Conservation (phyloP, 2,329 filamentous ascomycete species). For the Fusarium albidum region DNA sequence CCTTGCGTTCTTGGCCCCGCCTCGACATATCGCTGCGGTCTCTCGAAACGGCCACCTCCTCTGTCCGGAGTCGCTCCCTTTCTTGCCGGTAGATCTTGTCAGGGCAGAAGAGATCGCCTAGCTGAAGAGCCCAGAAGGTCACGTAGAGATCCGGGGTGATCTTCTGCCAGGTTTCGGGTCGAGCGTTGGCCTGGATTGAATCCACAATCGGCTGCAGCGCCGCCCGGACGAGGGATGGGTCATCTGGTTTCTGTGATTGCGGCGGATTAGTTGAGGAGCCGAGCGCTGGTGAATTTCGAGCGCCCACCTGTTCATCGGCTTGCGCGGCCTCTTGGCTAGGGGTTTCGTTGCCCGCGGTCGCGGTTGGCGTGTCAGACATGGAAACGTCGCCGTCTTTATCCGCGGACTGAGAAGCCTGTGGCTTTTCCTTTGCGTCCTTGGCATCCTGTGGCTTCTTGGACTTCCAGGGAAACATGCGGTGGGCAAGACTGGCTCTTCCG, state of each 20-base stretch:
- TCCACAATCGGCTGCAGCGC: constrained; percentile 76
- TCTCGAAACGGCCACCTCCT: constrained; percentile 71
- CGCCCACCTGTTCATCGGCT: constrained; percentile 46
- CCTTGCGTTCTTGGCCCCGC: constrained; percentile 69
- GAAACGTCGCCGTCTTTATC: constrained; percentile 67
- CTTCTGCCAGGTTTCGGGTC: constrained; percentile 70
- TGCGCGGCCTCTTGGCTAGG: constrained; percentile 39
- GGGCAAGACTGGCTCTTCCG: constrained; percentile 75
- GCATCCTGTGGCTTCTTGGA: constrained; percentile 43
- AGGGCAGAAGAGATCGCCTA: constrained; percentile 82
- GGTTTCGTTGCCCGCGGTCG: constrained; percentile 38
- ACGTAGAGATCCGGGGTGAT: constrained; percentile 85
- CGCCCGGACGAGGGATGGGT: constrained; percentile 42
- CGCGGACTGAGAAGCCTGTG: constrained; percentile 38
- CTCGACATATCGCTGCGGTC: constrained; percentile 78
- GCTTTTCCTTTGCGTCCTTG: constrained; percentile 42
- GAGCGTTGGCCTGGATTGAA: constrained; percentile 68
- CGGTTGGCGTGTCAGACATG: constrained; percentile 53
- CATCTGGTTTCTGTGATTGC: constrained; percentile 45
- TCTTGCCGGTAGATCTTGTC: constrained; percentile 81
- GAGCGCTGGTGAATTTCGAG: constrained; percentile 10
- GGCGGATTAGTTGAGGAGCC: constrained; percentile 37
- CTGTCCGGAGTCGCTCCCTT: constrained; percentile 71
- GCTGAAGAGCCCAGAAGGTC: constrained; percentile 90
- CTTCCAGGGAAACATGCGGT: constrained; percentile 62